Conservation (phyloP, 2,329 filamentous ascomycete genomes). For the Fusarium guadeloupense region DNA sequence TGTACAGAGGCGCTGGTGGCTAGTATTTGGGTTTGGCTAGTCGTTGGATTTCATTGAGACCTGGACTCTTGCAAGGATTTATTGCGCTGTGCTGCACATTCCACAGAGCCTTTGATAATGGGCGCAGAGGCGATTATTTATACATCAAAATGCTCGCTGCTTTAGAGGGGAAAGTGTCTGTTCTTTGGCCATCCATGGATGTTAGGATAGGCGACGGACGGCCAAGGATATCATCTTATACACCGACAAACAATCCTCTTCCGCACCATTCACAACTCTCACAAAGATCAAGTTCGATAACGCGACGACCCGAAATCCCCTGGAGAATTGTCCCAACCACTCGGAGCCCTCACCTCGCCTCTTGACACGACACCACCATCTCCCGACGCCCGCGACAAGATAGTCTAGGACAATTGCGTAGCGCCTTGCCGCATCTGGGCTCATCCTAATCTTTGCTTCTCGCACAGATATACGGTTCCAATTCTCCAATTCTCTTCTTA, state of each 20-base stretch:
- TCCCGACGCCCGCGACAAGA: constrained; percentile 22
- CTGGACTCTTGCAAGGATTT: constrained; percentile 2
- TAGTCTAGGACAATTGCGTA: constrained; percentile 19
- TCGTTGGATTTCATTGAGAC: neutral
- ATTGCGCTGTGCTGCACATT: constrained; percentile 11
- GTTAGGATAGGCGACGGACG: too few species aligned
- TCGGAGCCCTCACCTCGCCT: constrained; percentile 2
- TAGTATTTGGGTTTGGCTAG: constrained; percentile 26
- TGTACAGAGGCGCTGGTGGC: constrained; percentile 4
- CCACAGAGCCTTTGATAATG: neutral
- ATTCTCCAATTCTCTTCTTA: constrained; percentile 21
- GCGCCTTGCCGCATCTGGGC: constrained; percentile 8
- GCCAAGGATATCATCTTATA: too few species aligned
- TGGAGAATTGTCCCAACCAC: neutral
- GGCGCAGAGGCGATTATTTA: constrained; percentile 9
- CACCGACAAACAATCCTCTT: neutral
- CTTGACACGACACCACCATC: constrained; percentile 17
- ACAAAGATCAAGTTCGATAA: constrained; percentile 2
- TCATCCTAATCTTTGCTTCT: constrained; percentile 4
- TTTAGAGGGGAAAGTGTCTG: neutral
- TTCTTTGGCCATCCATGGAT: neutral
- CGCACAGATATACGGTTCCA: neutral
- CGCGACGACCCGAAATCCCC: neutral
- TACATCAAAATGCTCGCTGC: neutral
- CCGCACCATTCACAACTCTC: neutral